A percentile compares a stretch with the other conserved stretches of the same genome.
These are phyloP conservation scores for Globisporangium recalcitrans DNA, from an alignment of 352 stramenopile genomes.

Conservation along the genomic window DNA sequence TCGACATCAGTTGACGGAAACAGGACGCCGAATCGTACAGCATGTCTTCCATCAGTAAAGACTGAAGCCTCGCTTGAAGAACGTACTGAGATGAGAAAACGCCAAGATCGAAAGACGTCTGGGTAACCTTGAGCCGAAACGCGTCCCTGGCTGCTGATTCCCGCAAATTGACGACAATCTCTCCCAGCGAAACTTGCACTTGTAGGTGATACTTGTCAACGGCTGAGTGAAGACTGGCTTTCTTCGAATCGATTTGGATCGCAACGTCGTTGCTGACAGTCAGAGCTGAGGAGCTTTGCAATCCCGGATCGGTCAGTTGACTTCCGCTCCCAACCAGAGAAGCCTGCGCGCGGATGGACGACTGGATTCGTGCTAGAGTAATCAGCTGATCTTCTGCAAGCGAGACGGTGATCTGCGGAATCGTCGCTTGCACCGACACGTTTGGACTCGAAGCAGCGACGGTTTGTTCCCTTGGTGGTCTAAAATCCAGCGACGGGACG, in stretches of 20 bases:
- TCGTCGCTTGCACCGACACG: slow-evolving; percentile 14
- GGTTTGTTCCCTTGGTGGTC: slow-evolving; percentile 7
- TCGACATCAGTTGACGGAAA: slow-evolving; percentile 69
- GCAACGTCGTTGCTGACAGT: slow-evolving; percentile 1
- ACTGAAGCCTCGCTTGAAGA: slow-evolving; percentile 44
- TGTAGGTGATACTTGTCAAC: slow-evolving; percentile 46
- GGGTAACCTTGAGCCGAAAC: slow-evolving; percentile 39
- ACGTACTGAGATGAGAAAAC: slow-evolving; percentile 43
- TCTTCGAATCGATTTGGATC: not conserved
- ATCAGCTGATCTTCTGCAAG: slow-evolving; percentile 17
- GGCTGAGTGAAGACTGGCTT: not conserved
- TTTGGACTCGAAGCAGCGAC: slow-evolving; percentile 5
- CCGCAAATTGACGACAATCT: slow-evolving; percentile 48
- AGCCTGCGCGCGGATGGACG: slow-evolving; percentile 16
- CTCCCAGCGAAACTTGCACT: slow-evolving; percentile 42
- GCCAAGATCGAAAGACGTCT: slow-evolving; percentile 43
- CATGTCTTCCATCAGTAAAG: slow-evolving; percentile 67
- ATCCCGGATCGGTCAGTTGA: not conserved
- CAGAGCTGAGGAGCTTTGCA: not conserved
- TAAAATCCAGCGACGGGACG: slow-evolving; percentile 8
- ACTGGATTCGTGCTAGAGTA: slow-evolving; percentile 19
- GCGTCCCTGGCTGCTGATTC: slow-evolving; percentile 44
- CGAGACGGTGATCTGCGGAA: slow-evolving; percentile 18
- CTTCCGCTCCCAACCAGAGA: not conserved
- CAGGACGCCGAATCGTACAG: slow-evolving; percentile 41